phyloP scores from a whole-genome alignment of 2,329 filamentous ascomycete species.

The Colletotrichum plurivorum region DNA sequence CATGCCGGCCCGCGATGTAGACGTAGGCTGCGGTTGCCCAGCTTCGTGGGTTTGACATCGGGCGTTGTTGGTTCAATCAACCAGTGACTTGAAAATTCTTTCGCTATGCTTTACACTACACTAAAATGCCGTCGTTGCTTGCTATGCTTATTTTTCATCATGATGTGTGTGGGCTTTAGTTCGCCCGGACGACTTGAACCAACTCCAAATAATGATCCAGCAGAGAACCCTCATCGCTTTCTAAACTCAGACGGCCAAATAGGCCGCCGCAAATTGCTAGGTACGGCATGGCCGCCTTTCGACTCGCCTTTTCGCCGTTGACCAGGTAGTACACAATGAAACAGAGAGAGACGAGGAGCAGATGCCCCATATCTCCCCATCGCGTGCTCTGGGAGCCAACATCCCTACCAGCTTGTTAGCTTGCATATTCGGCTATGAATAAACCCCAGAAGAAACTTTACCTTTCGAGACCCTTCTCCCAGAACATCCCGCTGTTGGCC shows the following conservation, averaged over 20 bases:
- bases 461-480: constrained; percentile 28
- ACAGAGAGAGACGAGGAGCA: constrained; percentile 34
- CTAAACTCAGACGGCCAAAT: constrained; percentile 23
- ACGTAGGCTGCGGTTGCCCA: too few relatives aligned
- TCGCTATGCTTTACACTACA: too few relatives aligned
- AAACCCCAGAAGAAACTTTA: neutral
- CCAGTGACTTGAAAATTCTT: too few relatives aligned
- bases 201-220: constrained; percentile 32
- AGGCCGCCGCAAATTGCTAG: constrained; percentile 30
- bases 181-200: constrained; percentile 13
- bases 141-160: constrained; percentile 1
- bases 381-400: constrained; percentile 18
- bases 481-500: constrained; percentile 27
- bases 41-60: too few relatives aligned
- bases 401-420: constrained; percentile 4
- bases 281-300: constrained; percentile 29
- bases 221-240: constrained; percentile 22
- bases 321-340: constrained; percentile 33
- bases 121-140: constrained; percentile 12
- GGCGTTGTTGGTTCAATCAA: too few relatives aligned
- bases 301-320: constrained; percentile 19
- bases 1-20: too few relatives aligned
- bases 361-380: constrained; percentile 33
- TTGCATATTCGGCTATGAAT: neutral
- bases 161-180: neutral